Conservation (phyloP, 1,284 basidiomycete genomes). For the Cutaneotrichosporon sp. region DNA sequence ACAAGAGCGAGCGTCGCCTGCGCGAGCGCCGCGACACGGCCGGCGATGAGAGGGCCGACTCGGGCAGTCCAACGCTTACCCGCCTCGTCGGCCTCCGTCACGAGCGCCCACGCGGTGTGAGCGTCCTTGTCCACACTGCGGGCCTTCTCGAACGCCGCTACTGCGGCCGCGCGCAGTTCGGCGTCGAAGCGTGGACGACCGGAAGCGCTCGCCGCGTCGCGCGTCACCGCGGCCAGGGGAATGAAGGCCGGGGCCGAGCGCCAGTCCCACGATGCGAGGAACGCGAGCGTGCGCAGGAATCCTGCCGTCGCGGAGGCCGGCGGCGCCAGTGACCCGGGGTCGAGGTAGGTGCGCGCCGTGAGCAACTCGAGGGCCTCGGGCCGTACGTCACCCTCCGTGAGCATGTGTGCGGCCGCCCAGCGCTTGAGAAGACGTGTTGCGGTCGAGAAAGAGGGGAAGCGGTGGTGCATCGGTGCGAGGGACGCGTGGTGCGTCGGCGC, state of each 20-base stretch:
- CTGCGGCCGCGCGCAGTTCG: constrained; percentile 61
- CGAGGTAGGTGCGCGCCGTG: constrained; percentile 63
- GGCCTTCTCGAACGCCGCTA: constrained; percentile 55
- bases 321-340: constrained; percentile 44
- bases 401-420: constrained; percentile 89
- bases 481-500: constrained; percentile 81
- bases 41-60: constrained; percentile 66
- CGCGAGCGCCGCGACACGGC: constrained; percentile 68
- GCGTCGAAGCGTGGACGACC: constrained; percentile 49
- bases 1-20: constrained; percentile 62
- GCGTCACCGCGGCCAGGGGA: constrained; percentile 44
- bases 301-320: constrained; percentile 62
- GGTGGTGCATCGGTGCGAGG: constrained; percentile 75
- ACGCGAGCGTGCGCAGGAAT: constrained; percentile 72
- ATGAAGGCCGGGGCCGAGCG: constrained; percentile 57
- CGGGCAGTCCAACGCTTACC: constrained; percentile 73
- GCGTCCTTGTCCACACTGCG: constrained; percentile 52
- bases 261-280: constrained; percentile 83
- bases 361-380: constrained; percentile 74
- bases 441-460: constrained; percentile 73
- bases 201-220: constrained; percentile 34
- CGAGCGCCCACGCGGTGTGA: constrained; percentile 70
- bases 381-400: constrained; percentile 69
- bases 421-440: constrained; percentile 86
- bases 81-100: constrained; percentile 73